Base-by-base conservation (phyloP, 495 filamentous ascomycete genomes). In the Penicillium longicatenatum region DNA sequence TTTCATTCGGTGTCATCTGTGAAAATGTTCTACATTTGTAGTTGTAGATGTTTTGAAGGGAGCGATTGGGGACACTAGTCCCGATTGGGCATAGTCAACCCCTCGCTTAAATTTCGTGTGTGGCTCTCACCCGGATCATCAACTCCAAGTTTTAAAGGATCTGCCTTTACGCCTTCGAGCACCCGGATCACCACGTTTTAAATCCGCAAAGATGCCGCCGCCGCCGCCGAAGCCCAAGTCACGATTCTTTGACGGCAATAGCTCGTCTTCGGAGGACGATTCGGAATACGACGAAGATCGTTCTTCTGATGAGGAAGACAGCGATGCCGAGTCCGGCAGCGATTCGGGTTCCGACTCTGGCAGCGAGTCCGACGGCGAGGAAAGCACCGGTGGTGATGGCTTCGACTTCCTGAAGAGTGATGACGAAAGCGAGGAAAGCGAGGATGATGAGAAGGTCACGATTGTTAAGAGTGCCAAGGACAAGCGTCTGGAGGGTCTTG, bases 381-480 rank as follows among this genome's bases (percentile, higher is more conserved):
- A 62, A 82, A 61, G 89, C 87, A 55, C 88, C 77, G 61, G 57
- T 44, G 91, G 90, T 67, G 84, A 86, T 49, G 87, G 76, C 59
- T 48, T 48, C 16, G 82, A 84, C 67, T 99, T 98, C 86, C 83
- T 98, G 81, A 82, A 81, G 62, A 87, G 89, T 70, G 83, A 77
- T 9, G 84, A 81, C 20, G 89, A 91, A 30, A 91, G 88, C 65
- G 92, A 95, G 62, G 89, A 90, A 52, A 90, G 86, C 63, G 89
- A 90, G 63, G 90, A 90, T 55, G 93, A 95, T 57, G 90, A 91
- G 44, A 83, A 84, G 55, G 85, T 86, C 52, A 93, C 90, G 51
- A 77, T 95, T 57, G 87, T 92, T 54, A 98, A 96, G 84, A 97
- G 92, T 72, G 93, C 92, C 51, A 98, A 97, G 78, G 93, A 98